Base-by-base conservation (phyloP, 2,329 filamentous ascomycete genomes). In the Westerdykella aurantiaca region DNA sequence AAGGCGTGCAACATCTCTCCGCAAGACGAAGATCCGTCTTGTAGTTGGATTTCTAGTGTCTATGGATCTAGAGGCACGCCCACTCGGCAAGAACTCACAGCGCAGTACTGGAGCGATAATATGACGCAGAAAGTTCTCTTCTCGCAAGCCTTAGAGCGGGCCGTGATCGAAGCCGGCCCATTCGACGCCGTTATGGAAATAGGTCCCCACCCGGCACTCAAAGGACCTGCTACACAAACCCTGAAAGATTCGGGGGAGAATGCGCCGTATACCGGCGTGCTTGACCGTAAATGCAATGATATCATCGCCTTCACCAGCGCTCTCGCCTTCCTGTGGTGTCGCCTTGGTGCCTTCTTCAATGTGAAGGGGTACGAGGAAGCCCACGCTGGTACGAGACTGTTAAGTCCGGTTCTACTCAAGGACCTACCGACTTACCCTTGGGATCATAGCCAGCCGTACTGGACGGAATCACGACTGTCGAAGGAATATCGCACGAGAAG, bases 101-200 rank as follows among this genome's bases (percentile, higher is more conserved):
- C 49, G 2, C 34, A 37, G 0, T 75, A 75, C 53, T 76, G 73
- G 73, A 55, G 47, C 1, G 61, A 70, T 17, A 76, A 76, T 49
- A 69, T 76, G 69, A 48, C 61, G 1, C 52, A 62, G 6, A 61
- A 72, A 2, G 72, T 76, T 0, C 50, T 70, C 1, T 76, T 76
- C 46, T 55, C 60, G 11, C 62, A 73, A 39, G 73, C 72, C 1
- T 37, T 74, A 18, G 25, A 16, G 18, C 38, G 38, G 34, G 23
- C 34, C 5, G 40, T 33, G 12, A 13, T 0, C 38, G 45, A 10
- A 41, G 42, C 13, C 50, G 66, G 0, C 34, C 50, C 5, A 39
- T 49, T 1, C 29, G 42, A 22, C 34, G 25, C 14, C 12, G 12
- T 33, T 33, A 22, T 51, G 10, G 49, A 51, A 25, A 53, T 74